Conservation (phyloP, 108 stramenopile genomes). For the Epipyxis sp. region DNA sequence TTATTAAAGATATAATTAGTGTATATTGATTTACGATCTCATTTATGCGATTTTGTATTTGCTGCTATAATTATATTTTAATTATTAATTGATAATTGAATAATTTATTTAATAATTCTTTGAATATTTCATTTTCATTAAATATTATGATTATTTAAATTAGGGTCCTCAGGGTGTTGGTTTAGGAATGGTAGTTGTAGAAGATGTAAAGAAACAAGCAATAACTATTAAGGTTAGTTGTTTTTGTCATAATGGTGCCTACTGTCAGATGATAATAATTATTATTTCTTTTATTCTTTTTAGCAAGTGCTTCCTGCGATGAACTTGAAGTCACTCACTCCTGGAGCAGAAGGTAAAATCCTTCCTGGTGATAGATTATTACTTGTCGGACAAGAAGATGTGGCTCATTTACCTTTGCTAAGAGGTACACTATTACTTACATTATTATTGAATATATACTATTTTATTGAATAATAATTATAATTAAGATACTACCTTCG, state of each 20-base stretch:
- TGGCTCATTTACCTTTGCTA: background rate
- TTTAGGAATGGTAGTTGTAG: background rate
- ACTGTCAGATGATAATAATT: background rate
- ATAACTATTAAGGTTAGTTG: background rate
- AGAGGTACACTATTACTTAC: background rate
- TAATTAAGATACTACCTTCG: too few species aligned
- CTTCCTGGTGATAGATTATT: background rate
- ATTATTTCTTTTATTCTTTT: background rate
- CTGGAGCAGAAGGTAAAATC: background rate
- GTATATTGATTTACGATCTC: too few species aligned
- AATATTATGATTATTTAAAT: background rate
- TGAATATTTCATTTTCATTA: background rate
- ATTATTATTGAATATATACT: too few species aligned
- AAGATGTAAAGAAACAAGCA: background rate
- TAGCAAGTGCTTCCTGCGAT: background rate
- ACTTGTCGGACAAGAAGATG: background rate
- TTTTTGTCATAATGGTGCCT: background rate
- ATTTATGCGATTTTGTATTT: too few species aligned
- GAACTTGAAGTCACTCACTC: background rate
- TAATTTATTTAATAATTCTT: too few species aligned
- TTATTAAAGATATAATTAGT: too few species aligned
- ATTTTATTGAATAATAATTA: too few species aligned
- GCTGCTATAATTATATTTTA: too few species aligned
- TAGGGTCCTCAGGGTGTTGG: background rate
- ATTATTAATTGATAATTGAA: too few species aligned